Conservation (phyloP, 805 yeast genomes). For the Yamadazyma kitorensis region DNA sequence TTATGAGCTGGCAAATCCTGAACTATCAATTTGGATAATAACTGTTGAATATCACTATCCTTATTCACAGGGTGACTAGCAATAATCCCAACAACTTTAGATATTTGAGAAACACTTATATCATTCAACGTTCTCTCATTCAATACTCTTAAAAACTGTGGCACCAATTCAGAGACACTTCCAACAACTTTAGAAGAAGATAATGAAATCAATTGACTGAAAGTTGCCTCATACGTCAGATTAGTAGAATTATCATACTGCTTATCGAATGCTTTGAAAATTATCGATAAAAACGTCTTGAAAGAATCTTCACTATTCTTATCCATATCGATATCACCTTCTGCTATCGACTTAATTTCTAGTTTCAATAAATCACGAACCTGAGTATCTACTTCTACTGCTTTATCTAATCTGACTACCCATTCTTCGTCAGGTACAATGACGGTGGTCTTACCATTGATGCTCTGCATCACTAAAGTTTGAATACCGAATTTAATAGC, state of each 20-base stretch:
- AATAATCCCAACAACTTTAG: conserved; percentile 48
- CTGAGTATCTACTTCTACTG: conserved; percentile 56
- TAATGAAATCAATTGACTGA: conserved; percentile 31
- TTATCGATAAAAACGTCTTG: conserved; percentile 23
- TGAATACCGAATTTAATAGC: conserved; percentile 56
- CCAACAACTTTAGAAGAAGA: conserved; percentile 26
- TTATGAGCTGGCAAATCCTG: conserved; percentile 12
- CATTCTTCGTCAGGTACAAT: conserved; percentile 72
- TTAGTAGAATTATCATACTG: conserved; percentile 16
- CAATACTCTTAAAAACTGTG: conserved; percentile 23
- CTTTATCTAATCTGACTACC: conserved; percentile 65
- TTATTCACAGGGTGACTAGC: conserved; percentile 37
- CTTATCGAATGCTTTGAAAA: conserved; percentile 35
- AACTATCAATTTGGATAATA: conserved; percentile 8
- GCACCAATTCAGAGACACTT: conserved; percentile 15
- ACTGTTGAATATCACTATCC: conserved; percentile 6
- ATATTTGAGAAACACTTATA: conserved; percentile 27
- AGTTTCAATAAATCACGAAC: conserved; percentile 35
- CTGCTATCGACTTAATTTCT: conserved; percentile 17
- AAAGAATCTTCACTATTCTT: conserved; percentile 14
- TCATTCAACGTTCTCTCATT: conserved; percentile 20
- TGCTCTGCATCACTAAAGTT: conserved; percentile 64
- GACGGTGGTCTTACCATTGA: conserved; percentile 49
- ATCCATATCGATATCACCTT: conserved; percentile 16
- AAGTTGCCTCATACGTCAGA: conserved; percentile 32